Base-by-base conservation (phyloP, 257 asterid species). In the Fraxinus cuspidata region DNA sequence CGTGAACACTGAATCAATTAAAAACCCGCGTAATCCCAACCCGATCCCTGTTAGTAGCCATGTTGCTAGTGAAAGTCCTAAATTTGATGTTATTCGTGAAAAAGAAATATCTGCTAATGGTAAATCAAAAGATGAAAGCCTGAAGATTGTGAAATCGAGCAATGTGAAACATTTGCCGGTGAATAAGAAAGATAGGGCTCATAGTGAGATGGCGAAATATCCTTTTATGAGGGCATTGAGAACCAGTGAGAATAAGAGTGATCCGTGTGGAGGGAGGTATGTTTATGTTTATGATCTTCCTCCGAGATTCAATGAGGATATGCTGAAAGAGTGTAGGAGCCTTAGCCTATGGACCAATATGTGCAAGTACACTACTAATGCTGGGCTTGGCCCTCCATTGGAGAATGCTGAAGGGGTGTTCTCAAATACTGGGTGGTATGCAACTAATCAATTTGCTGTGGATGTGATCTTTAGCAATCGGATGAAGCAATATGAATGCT, bases 201-300 rank as follows among this genome's bases (percentile, higher is more conserved):
- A 2, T 38, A 75, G 25, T 37, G 70, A 84, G 78, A 78, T 47
- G 79, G 80, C 35, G 74, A 70, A 67, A 21, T 92, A 85, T 76
- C 88, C 97, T 2, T 91, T 92, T 75, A 77, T 81, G 92, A 85
- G 90, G 76, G 97, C 97, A 0, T 85, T 92, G 84, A 84, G 88
- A 74, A 88, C 94, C 0, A 83, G 77, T 6, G 89, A 91, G 40
- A 93, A 93, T 69, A 88, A 84, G 86, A 93, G 97, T 27, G 75
- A 69, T 69, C 73, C 74, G 21, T 77, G 80, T 69, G 89, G 86
- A 27, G 89, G 91, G 66, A 80, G 84, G 80, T 85, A 87, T 47
- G 72, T 87, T 44, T 87, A 85, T 78, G 83, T 87, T 27, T 81
- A 87, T 51, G 83, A 87, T 40, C 85, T 87, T 77, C 91, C 91